Evolutionary conservation across 345 rosid genomes (phyloP).

Genomic region (Dipteronia dyeriana): DNA sequence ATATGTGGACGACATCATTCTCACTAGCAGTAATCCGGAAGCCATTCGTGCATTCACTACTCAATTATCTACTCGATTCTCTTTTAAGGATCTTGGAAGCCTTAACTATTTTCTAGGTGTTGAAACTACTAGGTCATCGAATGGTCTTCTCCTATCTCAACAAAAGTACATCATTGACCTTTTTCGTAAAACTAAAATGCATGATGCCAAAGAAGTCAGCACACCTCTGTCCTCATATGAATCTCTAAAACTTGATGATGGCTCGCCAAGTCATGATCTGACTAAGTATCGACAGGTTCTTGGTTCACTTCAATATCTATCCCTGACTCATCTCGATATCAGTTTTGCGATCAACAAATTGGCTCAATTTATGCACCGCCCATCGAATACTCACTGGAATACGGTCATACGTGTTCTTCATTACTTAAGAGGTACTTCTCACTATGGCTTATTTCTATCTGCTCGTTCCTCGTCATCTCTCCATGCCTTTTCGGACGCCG

Average conservation of each 20-base stretch:
- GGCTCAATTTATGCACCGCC: background rate
- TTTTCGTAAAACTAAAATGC: background rate
- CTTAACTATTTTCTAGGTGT: constrained; percentile 4
- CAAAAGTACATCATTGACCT: background rate
- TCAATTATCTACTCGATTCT: background rate
- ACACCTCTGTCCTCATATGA: background rate
- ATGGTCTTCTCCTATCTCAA: background rate
- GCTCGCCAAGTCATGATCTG: no score
- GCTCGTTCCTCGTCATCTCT: no score
- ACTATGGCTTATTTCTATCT: no score
- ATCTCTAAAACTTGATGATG: background rate
- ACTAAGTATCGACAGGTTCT: no score
- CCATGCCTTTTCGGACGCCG: no score
- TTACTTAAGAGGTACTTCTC: background rate
- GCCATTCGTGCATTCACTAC: no score
- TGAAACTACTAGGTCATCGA: background rate
- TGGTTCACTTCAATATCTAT: no score
- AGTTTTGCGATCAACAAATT: background rate
- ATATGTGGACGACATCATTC: background rate
- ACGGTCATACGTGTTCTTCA: background rate
- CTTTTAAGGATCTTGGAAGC: background rate
- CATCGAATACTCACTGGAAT: background rate
- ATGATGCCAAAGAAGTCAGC: background rate
- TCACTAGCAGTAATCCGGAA: no score
- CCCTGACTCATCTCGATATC: no score